phyloP scores from a whole-genome alignment of 148 eudicot species.

The Heliamphora exappendiculata region DNA sequence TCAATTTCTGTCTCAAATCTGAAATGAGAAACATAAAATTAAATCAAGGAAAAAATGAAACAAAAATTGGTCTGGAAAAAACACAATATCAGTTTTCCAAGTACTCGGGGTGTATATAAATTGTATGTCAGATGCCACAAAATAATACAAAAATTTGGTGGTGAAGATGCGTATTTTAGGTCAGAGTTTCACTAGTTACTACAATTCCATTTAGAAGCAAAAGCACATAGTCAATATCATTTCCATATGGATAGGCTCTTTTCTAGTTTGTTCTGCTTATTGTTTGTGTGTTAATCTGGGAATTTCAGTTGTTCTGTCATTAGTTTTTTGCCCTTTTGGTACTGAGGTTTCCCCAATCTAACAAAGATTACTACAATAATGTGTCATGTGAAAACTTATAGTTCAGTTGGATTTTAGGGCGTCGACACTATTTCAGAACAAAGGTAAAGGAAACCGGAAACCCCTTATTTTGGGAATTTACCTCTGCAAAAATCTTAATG shows the following conservation, averaged over 20 bases:
- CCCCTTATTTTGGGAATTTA: constrained; percentile 8
- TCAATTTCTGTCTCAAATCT: not conserved
- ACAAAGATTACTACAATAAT: not conserved
- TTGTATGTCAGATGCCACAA: too few species aligned
- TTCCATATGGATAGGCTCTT: not conserved
- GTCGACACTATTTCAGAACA: not conserved
- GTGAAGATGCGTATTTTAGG: too few species aligned
- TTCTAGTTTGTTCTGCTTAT: not conserved
- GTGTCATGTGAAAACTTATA: not conserved
- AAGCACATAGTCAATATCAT: too few species aligned
- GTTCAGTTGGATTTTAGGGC: not conserved
- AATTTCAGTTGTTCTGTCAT: too few species aligned
- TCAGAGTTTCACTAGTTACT: not conserved
- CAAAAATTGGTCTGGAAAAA: not conserved
- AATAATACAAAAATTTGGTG: too few species aligned
- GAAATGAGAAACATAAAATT: not conserved
- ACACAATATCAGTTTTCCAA: not conserved
- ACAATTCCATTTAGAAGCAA: too few species aligned
- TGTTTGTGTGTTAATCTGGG: not conserved
- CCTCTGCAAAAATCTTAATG: constrained; percentile 43
- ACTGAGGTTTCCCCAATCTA: not conserved
- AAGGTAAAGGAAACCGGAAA: not conserved
- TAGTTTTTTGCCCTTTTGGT: not conserved
- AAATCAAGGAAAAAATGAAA: not conserved
- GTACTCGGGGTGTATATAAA: not conserved